A percentile compares a stretch with the other conserved stretches of the same genome.
Conservation (phyloP, 352 stramenopile species). For the Phytopythium helicoides region DNA sequence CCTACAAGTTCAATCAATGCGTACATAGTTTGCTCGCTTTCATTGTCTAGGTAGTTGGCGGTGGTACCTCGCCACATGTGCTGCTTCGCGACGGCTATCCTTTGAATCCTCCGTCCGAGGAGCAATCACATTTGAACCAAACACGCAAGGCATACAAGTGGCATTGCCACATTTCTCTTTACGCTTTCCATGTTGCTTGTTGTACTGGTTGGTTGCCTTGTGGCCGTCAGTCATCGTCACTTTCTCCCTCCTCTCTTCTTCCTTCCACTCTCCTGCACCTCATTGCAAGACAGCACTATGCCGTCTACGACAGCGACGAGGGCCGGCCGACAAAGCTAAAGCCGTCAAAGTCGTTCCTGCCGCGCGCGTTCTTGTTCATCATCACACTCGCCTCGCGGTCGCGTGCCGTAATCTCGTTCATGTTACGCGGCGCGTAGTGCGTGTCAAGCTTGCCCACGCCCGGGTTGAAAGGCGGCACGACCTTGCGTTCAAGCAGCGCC, state of each 20-base stretch:
- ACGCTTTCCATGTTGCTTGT: too few species aligned
- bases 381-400: conserved; percentile 80
- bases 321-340: conserved; percentile 90
- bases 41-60: too few species aligned
- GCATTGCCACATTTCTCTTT: too few species aligned
- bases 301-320: conserved; percentile 50
- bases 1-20: too few species aligned
- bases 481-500: conserved; percentile 77
- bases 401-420: conserved; percentile 87
- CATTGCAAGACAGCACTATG: conserved; percentile 14
- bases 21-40: too few species aligned
- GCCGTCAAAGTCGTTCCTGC: conserved; percentile 82
- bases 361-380: conserved; percentile 35
- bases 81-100: too few species aligned
- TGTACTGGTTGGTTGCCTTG: too few species aligned
- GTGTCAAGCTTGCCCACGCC: conserved; percentile 86
- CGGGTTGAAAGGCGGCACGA: conserved; percentile 87
- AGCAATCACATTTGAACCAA: too few species aligned
- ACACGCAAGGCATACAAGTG: too few species aligned
- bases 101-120: too few species aligned
- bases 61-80: too few species aligned
- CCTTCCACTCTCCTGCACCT: too few species aligned
- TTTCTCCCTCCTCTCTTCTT: conserved; percentile 7
- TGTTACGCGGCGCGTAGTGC: conserved; percentile 80
- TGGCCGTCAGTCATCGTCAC: conserved; percentile 1